Conservation (phyloP, 371 early-diverging fungal species). For the Mortierella sp. region DNA sequence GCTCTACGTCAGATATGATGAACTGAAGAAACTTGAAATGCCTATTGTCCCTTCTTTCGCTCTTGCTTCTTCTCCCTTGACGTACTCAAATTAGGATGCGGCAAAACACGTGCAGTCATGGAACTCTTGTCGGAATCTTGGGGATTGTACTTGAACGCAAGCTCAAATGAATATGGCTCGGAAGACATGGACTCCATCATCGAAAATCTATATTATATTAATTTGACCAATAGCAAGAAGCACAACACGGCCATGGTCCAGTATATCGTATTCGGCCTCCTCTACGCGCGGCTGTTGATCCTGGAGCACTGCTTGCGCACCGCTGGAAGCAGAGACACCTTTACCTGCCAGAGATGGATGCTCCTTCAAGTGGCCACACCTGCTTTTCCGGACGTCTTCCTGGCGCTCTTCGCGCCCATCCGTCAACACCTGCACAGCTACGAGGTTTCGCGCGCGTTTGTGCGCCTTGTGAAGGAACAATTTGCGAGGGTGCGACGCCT, state of each 20-base stretch:
- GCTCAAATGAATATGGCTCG: constrained; percentile 19
- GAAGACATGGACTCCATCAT: constrained; percentile 14
- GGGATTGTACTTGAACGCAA: constrained; percentile 34
- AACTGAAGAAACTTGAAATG: too few species aligned
- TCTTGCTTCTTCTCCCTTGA: background rate
- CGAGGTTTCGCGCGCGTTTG: background rate
- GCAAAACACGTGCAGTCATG: constrained; percentile 26
- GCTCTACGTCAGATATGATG: too few species aligned
- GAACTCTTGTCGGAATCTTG: constrained; percentile 27
- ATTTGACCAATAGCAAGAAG: background rate
- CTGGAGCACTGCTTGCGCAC: constrained; percentile 13
- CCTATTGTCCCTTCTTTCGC: too few species aligned
- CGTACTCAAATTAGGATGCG: constrained; percentile 13
- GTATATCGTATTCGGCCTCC: constrained; percentile 16
- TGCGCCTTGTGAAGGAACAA: background rate
- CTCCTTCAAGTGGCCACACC: constrained; percentile 19
- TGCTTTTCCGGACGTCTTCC: constrained; percentile 20
- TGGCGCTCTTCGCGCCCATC: background rate
- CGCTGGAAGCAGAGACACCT: constrained; percentile 9
- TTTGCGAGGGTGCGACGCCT: constrained; percentile 5
- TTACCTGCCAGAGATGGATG: constrained; percentile 39
- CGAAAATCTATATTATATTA: constrained; percentile 1
- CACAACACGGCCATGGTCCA: constrained; percentile 8
- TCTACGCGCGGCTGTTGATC: constrained; percentile 24
- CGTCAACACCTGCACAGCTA: background rate